Conservation (phyloP, 352 stramenopile genomes). For the Globisporangium paroecandrum region DNA sequence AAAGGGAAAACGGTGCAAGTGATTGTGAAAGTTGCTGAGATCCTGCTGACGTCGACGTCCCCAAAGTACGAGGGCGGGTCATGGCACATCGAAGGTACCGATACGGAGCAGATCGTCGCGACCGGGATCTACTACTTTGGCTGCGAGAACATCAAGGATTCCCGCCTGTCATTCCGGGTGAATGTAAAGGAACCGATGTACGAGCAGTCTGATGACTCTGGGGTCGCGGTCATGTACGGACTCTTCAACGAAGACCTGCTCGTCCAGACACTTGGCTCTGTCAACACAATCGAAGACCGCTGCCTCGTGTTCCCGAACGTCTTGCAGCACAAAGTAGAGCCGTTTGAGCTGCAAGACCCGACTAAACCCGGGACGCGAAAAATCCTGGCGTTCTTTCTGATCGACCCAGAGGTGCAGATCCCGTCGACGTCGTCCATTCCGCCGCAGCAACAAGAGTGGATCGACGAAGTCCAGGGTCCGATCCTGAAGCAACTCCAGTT, state of each 20-base stretch:
- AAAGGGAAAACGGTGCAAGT: conserved; percentile 28
- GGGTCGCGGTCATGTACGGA: conserved; percentile 29
- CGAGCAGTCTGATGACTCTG: conserved; percentile 29
- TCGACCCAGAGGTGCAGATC: conserved; percentile 30
- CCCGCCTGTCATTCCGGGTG: conserved; percentile 32
- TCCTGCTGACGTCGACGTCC: conserved; percentile 39
- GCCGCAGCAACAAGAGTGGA: conserved; percentile 40
- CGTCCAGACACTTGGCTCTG: conserved; percentile 24
- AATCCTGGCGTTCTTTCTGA: conserved; percentile 47
- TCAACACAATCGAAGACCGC: conserved; percentile 23
- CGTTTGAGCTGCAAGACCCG: conserved; percentile 37
- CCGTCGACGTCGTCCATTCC: conserved; percentile 35
- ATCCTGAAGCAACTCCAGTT: conserved; percentile 14
- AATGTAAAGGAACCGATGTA: conserved; percentile 26
- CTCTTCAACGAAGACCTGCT: conserved; percentile 21
- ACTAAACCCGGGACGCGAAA: conserved; percentile 33
- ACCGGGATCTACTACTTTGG: conserved; percentile 53
- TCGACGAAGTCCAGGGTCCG: conserved; percentile 10
- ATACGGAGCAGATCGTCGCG: conserved; percentile 37
- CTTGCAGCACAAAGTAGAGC: conserved; percentile 41
- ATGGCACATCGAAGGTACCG: conserved; percentile 54
- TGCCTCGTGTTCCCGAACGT: conserved; percentile 44
- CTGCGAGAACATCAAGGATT: conserved; percentile 43
- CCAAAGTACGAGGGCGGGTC: conserved; percentile 33
- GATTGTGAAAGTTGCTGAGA: conserved; percentile 54